Base-by-base conservation (phyloP, 495 filamentous ascomycete species). In the Aspergillus mulundensis region DNA sequence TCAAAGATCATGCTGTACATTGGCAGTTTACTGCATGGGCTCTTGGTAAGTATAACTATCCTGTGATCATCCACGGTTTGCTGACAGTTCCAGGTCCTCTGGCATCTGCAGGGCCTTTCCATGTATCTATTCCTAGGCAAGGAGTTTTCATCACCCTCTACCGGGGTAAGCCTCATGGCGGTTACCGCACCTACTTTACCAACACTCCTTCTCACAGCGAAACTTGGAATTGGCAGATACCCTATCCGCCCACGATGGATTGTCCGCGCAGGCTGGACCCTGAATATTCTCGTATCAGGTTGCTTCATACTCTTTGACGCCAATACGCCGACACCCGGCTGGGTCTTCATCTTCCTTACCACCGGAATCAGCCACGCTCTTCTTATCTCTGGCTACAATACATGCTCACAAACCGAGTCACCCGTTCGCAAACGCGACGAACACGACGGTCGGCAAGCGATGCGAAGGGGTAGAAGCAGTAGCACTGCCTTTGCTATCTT, bases 51-150 rank as follows among this genome's bases (percentile, higher is more conserved):
- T 84, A 15, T 15, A 40, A 10, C 16, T 32, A 23, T 30, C 16
- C 40, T 43, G 3, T 10, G 23, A 39, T n/a, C 25, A 8, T 39
- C 16, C 45, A 43, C 42, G 36, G 12, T 40, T 38, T 30, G 25
- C 54, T 50, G 25, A 50, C 46, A 36, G 16, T 28, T 30, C 0
- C 61, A 79, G 57, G 64, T 80, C 15, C 74, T 74, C 40, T 56
- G 61, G 42, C 73, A 77, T 0, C 60, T 91, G 0, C 86, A 88
- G 59, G 86, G 81, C 50, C 67, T 86, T 28, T 77, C 86, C 0
- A 73, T 91, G 20, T 90, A 85, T 66, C 85, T 85, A 61, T 70
- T 83, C 49, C 77, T 81, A 8, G 77, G 87, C 24, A 81, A 82
- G 52, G 78, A 72, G 46, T 73, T 77, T 45, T 67, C 72, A 0